Evolutionary conservation across 169 alveolate genomes (phyloP).

Genomic region (Cryptosporidium meleagridis): DNA sequence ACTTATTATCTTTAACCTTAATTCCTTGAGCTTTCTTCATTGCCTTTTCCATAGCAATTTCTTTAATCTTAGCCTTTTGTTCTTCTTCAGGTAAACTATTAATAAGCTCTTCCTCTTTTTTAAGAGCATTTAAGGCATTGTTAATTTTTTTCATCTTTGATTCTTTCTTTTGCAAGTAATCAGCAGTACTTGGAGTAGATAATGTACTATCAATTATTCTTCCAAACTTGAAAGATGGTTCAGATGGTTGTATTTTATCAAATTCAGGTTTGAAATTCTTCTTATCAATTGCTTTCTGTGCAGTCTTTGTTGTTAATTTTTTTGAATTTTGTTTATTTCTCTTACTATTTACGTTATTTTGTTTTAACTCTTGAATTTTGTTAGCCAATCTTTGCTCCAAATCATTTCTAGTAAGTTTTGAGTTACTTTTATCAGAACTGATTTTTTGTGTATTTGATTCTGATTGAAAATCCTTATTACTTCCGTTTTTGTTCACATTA

Average conservation of each 20-base stretch:
- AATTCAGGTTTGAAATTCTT: neutral
- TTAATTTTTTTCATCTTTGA: conserved; percentile 57
- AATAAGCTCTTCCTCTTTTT: conserved; percentile 33
- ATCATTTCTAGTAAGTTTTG: conserved; percentile 44
- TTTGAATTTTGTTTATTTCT: conserved; percentile 5
- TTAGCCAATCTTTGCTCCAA: conserved; percentile 37
- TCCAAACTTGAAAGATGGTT: conserved; percentile 22
- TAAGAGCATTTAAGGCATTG: neutral
- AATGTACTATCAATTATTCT: neutral
- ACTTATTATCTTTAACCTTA: conserved; percentile 38
- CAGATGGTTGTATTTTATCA: neutral
- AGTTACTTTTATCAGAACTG: neutral
- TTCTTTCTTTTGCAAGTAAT: conserved; percentile 16
- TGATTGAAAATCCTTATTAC: neutral
- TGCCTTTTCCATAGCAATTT: conserved; percentile 64
- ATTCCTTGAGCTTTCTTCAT: conserved; percentile 55
- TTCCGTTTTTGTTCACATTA: neutral
- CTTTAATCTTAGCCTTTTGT: neutral
- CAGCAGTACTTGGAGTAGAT: neutral
- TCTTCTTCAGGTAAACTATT: conserved; percentile 29
- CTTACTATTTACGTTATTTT: neutral
- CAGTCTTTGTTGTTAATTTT: neutral
- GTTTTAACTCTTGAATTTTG: conserved; percentile 38
- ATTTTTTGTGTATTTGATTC: neutral
- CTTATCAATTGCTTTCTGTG: neutral